Conservation (phyloP, 1,284 basidiomycete species). For the Vanrija sp. region DNA sequence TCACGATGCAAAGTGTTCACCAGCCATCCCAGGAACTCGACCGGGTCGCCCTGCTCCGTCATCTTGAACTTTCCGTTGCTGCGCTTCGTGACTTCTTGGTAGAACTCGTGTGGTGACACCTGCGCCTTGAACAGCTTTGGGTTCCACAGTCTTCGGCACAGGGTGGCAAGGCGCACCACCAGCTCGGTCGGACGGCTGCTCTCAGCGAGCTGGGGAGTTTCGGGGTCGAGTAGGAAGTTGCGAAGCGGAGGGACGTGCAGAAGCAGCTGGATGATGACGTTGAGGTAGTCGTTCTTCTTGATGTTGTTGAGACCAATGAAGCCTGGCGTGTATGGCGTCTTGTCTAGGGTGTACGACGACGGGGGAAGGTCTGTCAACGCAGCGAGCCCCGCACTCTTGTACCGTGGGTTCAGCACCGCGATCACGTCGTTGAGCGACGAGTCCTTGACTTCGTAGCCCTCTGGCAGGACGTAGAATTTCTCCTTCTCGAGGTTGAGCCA, state of each 20-base stretch:
- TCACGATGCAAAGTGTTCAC: slow-evolving; percentile 90
- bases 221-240: slow-evolving; percentile 75
- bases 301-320: slow-evolving; percentile 98
- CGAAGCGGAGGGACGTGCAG: slow-evolving; percentile 86
- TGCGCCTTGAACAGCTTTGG: slow-evolving; percentile 93
- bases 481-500: slow-evolving; percentile 92
- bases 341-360: slow-evolving; percentile 73
- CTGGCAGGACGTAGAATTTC: slow-evolving; percentile 97
- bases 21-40: slow-evolving; percentile 94
- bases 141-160: slow-evolving; percentile 95
- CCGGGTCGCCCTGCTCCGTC: slow-evolving; percentile 90
- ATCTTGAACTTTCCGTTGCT: slow-evolving; percentile 85
- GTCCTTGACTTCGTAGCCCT: slow-evolving; percentile 92
- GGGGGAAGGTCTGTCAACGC: slow-evolving; percentile 56
- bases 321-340: slow-evolving; percentile 81
- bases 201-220: slow-evolving; percentile 49
- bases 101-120: slow-evolving; percentile 95
- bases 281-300: slow-evolving; percentile 94
- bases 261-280: slow-evolving; percentile 90
- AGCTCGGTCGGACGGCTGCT: slow-evolving; percentile 60
- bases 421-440: slow-evolving; percentile 93
- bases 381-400: slow-evolving; percentile 55
- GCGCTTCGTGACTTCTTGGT: slow-evolving; percentile 89
- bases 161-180: slow-evolving; percentile 73
- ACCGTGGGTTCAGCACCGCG: slow-evolving; percentile 81